Conservation (phyloP, 176 grass and related monocot species). For the Oryza punctata region DNA sequence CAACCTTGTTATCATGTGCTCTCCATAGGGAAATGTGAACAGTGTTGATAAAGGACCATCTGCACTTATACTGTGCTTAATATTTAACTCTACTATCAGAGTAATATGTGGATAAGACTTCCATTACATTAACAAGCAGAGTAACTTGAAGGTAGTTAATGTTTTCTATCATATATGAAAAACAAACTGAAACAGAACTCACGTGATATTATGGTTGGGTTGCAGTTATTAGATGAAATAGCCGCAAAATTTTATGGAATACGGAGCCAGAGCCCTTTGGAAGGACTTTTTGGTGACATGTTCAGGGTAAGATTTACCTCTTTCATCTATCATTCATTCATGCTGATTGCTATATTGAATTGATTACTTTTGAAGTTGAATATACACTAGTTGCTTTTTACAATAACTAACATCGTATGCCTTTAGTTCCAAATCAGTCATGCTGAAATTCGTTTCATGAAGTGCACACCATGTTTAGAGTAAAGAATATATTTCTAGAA, state of each 20-base stretch:
- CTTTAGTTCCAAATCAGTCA: background rate
- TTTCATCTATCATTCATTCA: background rate
- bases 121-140: background rate
- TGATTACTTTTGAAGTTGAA: background rate
- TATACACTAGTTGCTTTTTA: background rate
- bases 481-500: background rate
- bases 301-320: constrained; percentile 66
- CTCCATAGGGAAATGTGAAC: background rate
- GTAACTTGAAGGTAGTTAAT: background rate
- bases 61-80: constrained; percentile 5
- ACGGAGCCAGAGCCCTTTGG: constrained; percentile 62
- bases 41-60: background rate
- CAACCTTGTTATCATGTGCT: background rate
- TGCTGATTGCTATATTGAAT: constrained; percentile 6
- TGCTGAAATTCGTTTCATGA: background rate
- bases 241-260: constrained; percentile 85
- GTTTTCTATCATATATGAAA: constrained; percentile 2
- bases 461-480: background rate
- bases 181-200: background rate
- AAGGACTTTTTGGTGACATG: constrained; percentile 95
- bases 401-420: no score
- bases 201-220: constrained; percentile 31
- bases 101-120: background rate
- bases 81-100: background rate
- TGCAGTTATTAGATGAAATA: constrained; percentile 94